Evolutionary conservation across 805 yeast species (phyloP).

Genomic region (Torulaspora microellipsoides): DNA sequence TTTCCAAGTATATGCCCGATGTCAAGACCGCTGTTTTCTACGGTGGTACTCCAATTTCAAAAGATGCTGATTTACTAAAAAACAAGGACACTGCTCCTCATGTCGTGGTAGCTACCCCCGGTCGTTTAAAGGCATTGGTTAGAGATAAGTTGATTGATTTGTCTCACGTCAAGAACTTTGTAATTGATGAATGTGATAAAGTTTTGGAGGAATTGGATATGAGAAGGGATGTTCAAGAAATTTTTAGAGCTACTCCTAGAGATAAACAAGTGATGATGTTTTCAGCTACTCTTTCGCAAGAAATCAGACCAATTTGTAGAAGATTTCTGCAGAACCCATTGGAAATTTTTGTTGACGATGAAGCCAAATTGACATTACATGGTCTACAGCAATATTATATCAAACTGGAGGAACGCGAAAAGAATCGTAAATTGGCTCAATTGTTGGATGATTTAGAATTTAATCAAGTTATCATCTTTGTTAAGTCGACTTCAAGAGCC

Average conservation of each 20-base stretch:
- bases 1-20: constrained; percentile 97
- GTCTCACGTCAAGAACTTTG: constrained; percentile 87
- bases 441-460: constrained; percentile 90
- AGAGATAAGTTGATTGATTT: constrained; percentile 86
- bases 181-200: constrained; percentile 97
- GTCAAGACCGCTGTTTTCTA: constrained; percentile 94
- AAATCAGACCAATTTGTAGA: constrained; percentile 94
- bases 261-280: constrained; percentile 99
- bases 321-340: constrained; percentile 97
- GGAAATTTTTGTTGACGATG: constrained; percentile 96
- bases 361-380: constrained; percentile 93
- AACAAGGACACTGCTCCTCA: constrained; percentile 94
- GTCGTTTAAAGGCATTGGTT: constrained; percentile 91
- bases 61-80: constrained; percentile 83
- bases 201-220: constrained; percentile 86
- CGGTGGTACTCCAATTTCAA: constrained; percentile 86
- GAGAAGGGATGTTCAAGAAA: constrained; percentile 98
- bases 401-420: constrained; percentile 84
- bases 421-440: constrained; percentile 89
- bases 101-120: constrained; percentile 96
- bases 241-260: constrained; percentile 95
- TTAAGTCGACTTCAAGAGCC: constrained; percentile 87
- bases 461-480: constrained; percentile 97
- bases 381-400: constrained; percentile 96
- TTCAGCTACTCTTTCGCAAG: constrained; percentile 91